phyloP scores from a whole-genome alignment of 202 grass and related monocot genomes.

The Setaria italica region DNA sequence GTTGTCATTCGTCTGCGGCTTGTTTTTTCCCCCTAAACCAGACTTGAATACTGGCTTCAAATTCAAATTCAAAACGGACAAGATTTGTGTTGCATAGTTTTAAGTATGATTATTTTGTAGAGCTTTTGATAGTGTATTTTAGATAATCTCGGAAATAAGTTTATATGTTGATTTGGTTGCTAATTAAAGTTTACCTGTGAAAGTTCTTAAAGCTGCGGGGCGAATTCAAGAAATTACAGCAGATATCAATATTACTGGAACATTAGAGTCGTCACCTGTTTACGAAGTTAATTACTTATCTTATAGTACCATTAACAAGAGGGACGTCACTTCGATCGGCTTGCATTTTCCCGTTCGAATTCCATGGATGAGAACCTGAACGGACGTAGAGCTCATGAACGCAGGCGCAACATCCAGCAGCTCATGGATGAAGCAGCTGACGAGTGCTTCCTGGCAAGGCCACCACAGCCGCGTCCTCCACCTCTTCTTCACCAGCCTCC shows the following conservation, averaged over 20 bases:
- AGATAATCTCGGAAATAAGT: not conserved
- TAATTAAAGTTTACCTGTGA: not conserved
- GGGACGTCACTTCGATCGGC: too few species aligned
- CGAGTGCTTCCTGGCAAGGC: constrained; percentile 43
- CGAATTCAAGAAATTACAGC: not conserved
- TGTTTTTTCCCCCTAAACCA: not conserved
- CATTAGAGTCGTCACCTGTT: not conserved
- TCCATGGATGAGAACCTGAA: not conserved
- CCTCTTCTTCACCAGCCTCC: constrained; percentile 54
- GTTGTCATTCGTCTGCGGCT: not conserved
- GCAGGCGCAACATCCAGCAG: not conserved
- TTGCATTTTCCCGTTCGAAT: not conserved
- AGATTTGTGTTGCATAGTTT: not conserved
- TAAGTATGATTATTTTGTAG: not conserved
- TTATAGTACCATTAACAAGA: not conserved
- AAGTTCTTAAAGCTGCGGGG: not conserved
- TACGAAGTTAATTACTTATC: not conserved
- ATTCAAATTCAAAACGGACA: not conserved
- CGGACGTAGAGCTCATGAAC: constrained; percentile 31
- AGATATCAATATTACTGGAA: not conserved
- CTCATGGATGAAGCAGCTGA: constrained; percentile 58
- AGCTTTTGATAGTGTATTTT: not conserved
- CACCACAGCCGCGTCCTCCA: constrained; percentile 40
- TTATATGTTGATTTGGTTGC: not conserved
- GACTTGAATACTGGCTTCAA: not conserved